Evolutionary conservation across 257 asterid genomes (phyloP).

Genomic region (Salvia splendens): DNA sequence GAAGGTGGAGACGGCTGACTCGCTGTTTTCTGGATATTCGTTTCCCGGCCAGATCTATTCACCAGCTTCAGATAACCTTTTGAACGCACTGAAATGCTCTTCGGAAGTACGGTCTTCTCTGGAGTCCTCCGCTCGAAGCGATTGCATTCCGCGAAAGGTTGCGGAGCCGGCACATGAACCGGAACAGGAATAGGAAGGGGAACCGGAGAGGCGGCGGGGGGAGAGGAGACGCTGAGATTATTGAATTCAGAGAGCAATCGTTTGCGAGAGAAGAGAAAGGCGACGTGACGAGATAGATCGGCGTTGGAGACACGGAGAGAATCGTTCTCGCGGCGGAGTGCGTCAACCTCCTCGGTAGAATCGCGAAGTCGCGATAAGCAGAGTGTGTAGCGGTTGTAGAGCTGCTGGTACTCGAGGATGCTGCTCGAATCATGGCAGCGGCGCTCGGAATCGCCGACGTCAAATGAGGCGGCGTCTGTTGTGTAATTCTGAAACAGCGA

Average conservation of each 20-base stretch:
- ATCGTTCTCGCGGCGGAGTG: conserved; percentile 61
- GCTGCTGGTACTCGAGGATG: conserved; percentile 75
- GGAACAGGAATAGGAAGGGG: conserved; percentile 7
- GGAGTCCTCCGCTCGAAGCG: conserved; percentile 41
- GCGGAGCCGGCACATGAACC: conserved; percentile 30
- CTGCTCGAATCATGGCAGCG: conserved; percentile 47
- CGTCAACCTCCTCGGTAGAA: conserved; percentile 53
- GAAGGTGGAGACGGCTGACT: conserved; percentile 34
- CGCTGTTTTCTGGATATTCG: conserved; percentile 36
- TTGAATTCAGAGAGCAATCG: conserved; percentile 62
- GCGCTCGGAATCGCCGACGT: conserved; percentile 43
- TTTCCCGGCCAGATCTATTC: conserved; percentile 39
- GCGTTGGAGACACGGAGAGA: conserved; percentile 58
- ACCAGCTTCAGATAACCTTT: conserved; percentile 55
- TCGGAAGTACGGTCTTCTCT: conserved; percentile 58
- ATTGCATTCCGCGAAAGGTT: conserved; percentile 42
- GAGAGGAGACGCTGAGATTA: conserved; percentile 46
- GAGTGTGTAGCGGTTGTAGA: conserved; percentile 63
- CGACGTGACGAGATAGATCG: conserved; percentile 65
- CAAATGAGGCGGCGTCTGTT: conserved; percentile 43
- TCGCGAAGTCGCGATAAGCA: conserved; percentile 61
- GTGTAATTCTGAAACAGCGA: conserved; percentile 46
- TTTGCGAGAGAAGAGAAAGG: conserved; percentile 56
- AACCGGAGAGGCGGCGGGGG: conserved; percentile 36
- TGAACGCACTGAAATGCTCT: conserved; percentile 80